phyloP scores from a whole-genome alignment of 345 rosid species.

The Camelina laxa region DNA sequence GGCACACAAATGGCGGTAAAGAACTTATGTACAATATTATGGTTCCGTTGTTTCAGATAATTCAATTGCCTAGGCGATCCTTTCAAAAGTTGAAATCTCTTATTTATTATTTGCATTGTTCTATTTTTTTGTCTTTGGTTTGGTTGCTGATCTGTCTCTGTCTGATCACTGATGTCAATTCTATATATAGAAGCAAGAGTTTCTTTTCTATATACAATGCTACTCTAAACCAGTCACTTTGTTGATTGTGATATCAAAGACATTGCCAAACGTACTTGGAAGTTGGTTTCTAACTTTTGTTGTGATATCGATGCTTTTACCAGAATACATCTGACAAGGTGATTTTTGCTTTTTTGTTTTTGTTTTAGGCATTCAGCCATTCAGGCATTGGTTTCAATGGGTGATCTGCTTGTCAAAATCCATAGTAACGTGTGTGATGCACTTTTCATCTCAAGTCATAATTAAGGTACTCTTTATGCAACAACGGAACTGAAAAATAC shows the following conservation, averaged over 20 bases:
- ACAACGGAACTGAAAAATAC: neutral
- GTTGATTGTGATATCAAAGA: conserved; percentile 19
- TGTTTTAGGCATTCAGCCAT: conserved; percentile 88
- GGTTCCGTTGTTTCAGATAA: conserved; percentile 10
- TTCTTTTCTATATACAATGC: neutral
- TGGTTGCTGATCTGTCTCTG: conserved; percentile 22
- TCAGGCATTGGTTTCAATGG: conserved; percentile 68
- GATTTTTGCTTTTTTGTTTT: conserved; percentile 29
- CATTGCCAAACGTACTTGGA: conserved; percentile 22
- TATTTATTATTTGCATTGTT: neutral
- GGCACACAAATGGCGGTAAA: conserved; percentile 93
- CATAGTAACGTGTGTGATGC: conserved; percentile 54
- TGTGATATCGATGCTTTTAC: conserved; percentile 27
- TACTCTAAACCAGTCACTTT: conserved; percentile 30
- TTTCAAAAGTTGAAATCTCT: conserved; percentile 57
- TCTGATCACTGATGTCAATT: neutral
- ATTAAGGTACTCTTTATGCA: conserved; percentile 60
- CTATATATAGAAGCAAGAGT: conserved; percentile 8
- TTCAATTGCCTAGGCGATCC: conserved; percentile 49
- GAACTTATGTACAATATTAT: conserved; percentile 33
- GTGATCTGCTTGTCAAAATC: conserved; percentile 61
- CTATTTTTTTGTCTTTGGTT: neutral
- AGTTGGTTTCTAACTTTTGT: conserved; percentile 32
- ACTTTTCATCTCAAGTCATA: conserved; percentile 72
- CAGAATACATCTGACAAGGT: conserved; percentile 26